Base-by-base conservation (phyloP, 768 basidiomycete genomes). In the Lactarius akahatsu region DNA sequence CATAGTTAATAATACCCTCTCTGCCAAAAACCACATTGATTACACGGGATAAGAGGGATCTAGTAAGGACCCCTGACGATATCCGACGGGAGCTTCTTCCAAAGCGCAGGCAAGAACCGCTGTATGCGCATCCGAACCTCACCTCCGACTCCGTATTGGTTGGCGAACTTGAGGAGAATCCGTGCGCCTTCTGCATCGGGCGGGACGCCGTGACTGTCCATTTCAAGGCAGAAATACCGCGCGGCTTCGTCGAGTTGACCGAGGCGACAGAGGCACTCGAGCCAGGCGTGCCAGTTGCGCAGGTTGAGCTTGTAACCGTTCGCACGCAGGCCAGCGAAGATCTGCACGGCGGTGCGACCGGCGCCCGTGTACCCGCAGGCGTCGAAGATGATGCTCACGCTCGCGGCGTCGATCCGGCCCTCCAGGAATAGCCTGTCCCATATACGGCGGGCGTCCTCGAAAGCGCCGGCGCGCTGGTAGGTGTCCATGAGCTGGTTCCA, bases 401-500 rank as follows among this genome's bases (percentile, higher is more conserved):
- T 89, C 63, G 81, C 76, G 61, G 85, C 77, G 75, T 88, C 83
- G 71, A 83, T 87, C 57, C 77, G 80, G 20, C 83, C 81, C n/a
- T 84, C 78, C 52, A 85, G 71, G 72, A 83, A 83, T 75, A 92
- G 81, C 73, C 81, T 80, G 73, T 94, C 87, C 93, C 94, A 98
- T 3, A 96, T 82, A 41, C 87, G 81, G 70, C 85, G 88, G 18
- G 90, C 87, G 64, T 91, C 89, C 1, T 77, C 78, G 67, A 88
- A 90, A 66, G 85, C 86, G 5, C 86, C 86, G 8, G 88, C 80
- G n/a, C 87, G 87, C 71, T 91, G 87, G 76, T 96, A 98, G 0
- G 92, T 87, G 75, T 92, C 86, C 90, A 97, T 92, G 67, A 97
- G 78, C 72, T 91, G 85, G 73, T 94, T 96, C 83, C 90, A 67